Base-by-base conservation (phyloP, 345 rosid genomes). In the Pistacia integerrima region DNA sequence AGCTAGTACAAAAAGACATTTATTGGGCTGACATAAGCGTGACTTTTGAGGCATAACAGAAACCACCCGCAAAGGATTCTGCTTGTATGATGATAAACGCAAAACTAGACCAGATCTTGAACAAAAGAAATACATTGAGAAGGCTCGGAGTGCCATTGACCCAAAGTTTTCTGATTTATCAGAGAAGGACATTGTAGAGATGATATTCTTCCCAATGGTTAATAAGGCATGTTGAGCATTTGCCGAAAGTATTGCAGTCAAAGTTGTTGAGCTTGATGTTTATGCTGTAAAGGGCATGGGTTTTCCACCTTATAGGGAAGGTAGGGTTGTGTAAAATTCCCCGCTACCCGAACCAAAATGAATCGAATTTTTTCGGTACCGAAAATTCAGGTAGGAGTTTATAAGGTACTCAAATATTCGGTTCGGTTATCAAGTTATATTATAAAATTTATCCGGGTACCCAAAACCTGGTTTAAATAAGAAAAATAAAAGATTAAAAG, bases 261-360 rank as follows among this genome's bases (percentile, higher is more conserved):
- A 96, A 86, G 97, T 94, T 72, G 88, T 95, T 5, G 98, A 96
- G 83, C 92, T 94, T 58, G 99, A 96, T 88, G 85, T 96, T 76
- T 90, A 95, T 52, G 84, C 88, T 60, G 84, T 96, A 64, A 82
- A 93, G 87, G 99, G 99, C 85, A 93, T 91, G 99, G 98, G 99
- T 30, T 93, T 96, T 74, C 99, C 99, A 74, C 87, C 93, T 52
- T 93, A 90, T 84, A 90, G 99, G 99, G 22, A 22, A 22, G 22
- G 22, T 22, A 22, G 22, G 22, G 22, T 22, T 22, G 22, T 22
- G 22, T 22, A 22, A 22, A 22, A 22, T 22, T 22, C 22, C 22
- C 22, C 22, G 0, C 0, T 22, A 22, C 22, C 22, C 22, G 22
- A 22, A 22, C 22, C 22, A 22, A 22, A 22, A 22, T 22, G 22